Evolutionary conservation across 2,329 filamentous ascomycete species (phyloP).

Genomic region (Cytospora paraplurivora): DNA sequence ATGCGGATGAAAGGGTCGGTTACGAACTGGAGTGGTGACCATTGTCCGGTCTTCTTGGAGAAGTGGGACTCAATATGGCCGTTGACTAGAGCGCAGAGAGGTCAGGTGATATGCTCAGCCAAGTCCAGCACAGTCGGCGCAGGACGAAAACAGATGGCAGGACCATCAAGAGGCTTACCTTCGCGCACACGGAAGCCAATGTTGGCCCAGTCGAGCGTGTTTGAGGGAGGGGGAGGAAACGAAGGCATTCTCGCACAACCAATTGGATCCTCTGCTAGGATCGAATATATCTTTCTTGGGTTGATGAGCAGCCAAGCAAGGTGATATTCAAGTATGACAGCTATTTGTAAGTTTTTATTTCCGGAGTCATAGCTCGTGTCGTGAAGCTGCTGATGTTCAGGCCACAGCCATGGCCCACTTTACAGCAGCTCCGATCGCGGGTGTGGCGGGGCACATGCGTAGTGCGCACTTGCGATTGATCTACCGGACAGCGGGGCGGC

Average conservation of each 20-base stretch:
- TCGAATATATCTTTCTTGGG: not conserved
- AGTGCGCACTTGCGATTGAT: not conserved
- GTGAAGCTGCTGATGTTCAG: too few species aligned
- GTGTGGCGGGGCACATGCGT: not conserved
- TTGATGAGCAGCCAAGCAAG: not conserved
- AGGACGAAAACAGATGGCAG: not conserved
- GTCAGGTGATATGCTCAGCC: not conserved
- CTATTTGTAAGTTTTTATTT: not conserved
- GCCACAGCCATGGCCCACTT: too few species aligned
- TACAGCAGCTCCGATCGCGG: slow-evolving; percentile 5
- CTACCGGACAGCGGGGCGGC: too few species aligned
- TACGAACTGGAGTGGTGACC: slow-evolving; percentile 78
- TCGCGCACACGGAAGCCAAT: slow-evolving; percentile 92
- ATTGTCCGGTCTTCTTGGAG: slow-evolving; percentile 71
- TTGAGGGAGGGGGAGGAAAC: slow-evolving; percentile 77
- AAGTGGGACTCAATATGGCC: slow-evolving; percentile 91
- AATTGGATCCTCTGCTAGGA: not conserved
- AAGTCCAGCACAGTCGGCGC: not conserved
- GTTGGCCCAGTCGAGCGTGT: slow-evolving; percentile 89
- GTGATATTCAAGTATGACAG: not conserved
- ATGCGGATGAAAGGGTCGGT: slow-evolving; percentile 81
- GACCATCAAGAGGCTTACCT: slow-evolving; percentile 53
- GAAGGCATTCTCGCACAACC: slow-evolving; percentile 45
- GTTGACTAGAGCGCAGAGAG: slow-evolving; percentile 63
- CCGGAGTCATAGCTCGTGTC: not conserved